phyloP scores from a whole-genome alignment of 1,139 yeast species.

The Diutina catenulata region DNA sequence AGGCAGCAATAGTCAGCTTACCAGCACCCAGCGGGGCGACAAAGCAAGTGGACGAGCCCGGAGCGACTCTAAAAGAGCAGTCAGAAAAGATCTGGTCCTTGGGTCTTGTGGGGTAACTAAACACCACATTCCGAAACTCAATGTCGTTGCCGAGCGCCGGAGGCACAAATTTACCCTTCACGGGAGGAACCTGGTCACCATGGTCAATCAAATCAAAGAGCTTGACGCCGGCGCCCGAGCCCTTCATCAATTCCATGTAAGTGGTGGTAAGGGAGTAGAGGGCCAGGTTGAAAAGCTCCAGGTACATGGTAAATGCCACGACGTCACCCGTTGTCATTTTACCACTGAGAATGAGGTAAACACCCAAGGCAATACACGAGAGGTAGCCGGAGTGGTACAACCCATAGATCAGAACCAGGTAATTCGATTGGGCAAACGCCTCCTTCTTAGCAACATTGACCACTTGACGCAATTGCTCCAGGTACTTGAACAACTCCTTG shows the following conservation, averaged over 20 bases:
- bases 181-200: constrained; percentile 31
- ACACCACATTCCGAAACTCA: constrained; percentile 52
- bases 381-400: constrained; percentile 35
- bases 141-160: constrained; percentile 42
- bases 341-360: constrained; percentile 30
- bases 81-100: constrained; percentile 55
- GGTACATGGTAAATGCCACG: constrained; percentile 38
- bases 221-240: constrained; percentile 42
- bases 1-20: constrained; percentile 71
- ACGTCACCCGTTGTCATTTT: constrained; percentile 37
- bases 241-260: constrained; percentile 45
- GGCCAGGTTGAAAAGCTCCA: constrained; percentile 37
- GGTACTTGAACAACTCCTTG: constrained; percentile 29
- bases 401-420: constrained; percentile 32
- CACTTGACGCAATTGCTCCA: constrained; percentile 29
- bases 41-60: constrained; percentile 75
- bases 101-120: constrained; percentile 85
- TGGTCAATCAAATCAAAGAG: constrained; percentile 35
- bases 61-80: constrained; percentile 46
- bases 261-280: constrained; percentile 38
- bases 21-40: constrained; percentile 94
- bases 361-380: constrained; percentile 34
- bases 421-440: constrained; percentile 37
- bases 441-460: constrained; percentile 33
- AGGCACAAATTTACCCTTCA: constrained; percentile 27